Base-by-base conservation (phyloP, 441 rosid genomes). In the Eruca vesicaria region DNA sequence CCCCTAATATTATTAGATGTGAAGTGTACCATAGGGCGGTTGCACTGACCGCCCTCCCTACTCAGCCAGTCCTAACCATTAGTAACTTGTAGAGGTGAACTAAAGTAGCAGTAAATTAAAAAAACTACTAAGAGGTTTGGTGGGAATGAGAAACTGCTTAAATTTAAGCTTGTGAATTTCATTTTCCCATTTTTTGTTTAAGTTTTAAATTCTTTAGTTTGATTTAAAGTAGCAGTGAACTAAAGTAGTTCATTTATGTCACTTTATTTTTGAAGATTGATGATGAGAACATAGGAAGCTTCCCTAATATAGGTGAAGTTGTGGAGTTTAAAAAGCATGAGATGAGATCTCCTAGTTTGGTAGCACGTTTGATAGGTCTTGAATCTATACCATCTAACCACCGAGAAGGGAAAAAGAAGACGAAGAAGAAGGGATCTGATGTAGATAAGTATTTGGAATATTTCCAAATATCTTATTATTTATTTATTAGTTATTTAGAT, bases 351-450 rank as follows among this genome's bases (percentile, higher is more conserved):
- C 96, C 96, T 1, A 76, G 96, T 74, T 82, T 94, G 82, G 97
- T 94, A 65, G 98, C 97, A 55, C 88, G 92, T 89, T 84, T 92
- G 41, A 94, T 94, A 97, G 98, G 98, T 10, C 97, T 94, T 67
- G 99, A 95, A 38, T 88, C 98, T 21, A 81, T 95, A 81, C 99
- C 99, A 0, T 76, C 91, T 19, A 82, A 66, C 15, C 80, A 69
- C 9, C 73, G 81, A 74, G 92, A 87, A 82, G 83, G 80, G 26
- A 86, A 82, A 16, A 86, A 82, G 81, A 87, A 85, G 64, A 59
- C 7, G 32, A 29, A 28, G 69, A 78, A 43, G 2, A 45, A 28
- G 0, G 14, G n/a, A n/a, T n/a, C n/a, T 23, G 26, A 23, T 23
- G 26, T 3, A 23, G 26, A 23, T 23, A 23, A 23, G 3, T 23